Evolutionary conservation across 2,329 filamentous ascomycete species (phyloP).

Genomic region (Chrysosporium queenslandicum): DNA sequence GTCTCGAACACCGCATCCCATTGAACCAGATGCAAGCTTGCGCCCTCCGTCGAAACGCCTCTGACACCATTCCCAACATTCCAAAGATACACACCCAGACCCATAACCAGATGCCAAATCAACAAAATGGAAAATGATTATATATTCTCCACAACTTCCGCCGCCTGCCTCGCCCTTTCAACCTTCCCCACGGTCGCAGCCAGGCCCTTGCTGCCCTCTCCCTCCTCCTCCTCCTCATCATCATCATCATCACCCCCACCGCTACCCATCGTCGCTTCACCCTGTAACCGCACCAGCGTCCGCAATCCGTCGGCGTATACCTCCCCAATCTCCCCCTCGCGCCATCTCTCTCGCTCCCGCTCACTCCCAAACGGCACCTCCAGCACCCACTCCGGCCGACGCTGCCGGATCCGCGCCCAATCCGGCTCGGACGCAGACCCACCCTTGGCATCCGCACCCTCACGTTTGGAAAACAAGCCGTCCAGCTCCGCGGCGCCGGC

Average conservation of each 20-base stretch:
- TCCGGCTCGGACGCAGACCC: background rate
- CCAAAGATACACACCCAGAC: background rate
- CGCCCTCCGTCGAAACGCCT: background rate
- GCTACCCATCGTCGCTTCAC: constrained; percentile 23
- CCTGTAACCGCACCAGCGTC: constrained; percentile 33
- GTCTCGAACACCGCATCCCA: background rate
- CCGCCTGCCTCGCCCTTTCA: constrained; percentile 37
- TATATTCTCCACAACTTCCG: constrained; percentile 40
- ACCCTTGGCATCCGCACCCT: background rate
- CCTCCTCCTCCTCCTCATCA: constrained; percentile 20
- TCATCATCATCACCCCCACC: constrained; percentile 11
- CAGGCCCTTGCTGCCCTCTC: constrained; percentile 27
- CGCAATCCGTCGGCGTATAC: constrained; percentile 35
- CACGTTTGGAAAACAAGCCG: too few species aligned
- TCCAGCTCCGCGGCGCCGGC: constrained; percentile 48
- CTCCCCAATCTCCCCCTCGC: constrained; percentile 34
- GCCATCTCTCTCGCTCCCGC: constrained; percentile 31
- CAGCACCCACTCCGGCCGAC: constrained; percentile 24
- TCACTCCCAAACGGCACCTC: constrained; percentile 27
- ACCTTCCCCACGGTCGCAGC: constrained; percentile 40
- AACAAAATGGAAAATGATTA: constrained; percentile 21
- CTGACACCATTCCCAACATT: background rate
- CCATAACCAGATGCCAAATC: background rate
- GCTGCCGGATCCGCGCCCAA: background rate
- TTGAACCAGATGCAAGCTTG: background rate